Conservation (phyloP, 176 grass and related monocot genomes). For the Raddia guianensis region DNA sequence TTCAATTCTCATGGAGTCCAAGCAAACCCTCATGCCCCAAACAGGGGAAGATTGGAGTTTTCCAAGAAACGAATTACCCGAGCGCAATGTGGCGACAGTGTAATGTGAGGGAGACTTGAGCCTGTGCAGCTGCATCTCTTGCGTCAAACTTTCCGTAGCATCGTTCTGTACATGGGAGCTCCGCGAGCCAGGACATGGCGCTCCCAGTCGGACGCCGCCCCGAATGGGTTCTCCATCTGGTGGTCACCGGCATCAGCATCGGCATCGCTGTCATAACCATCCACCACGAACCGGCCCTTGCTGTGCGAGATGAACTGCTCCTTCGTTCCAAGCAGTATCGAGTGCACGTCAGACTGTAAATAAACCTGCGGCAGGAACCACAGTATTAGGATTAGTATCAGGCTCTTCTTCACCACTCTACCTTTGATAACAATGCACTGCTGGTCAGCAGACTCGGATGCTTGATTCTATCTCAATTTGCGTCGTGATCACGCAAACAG, state of each 20-base stretch:
- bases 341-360: slow-evolving; percentile 80
- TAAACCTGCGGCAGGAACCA: slow-evolving; percentile 63
- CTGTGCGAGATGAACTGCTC: slow-evolving; percentile 65
- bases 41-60: too few relatives aligned
- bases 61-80: background rate
- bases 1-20: too few relatives aligned
- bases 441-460: background rate
- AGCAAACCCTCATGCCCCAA: too few relatives aligned
- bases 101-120: background rate
- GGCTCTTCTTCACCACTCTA: background rate
- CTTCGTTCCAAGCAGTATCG: slow-evolving; percentile 64
- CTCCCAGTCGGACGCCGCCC: slow-evolving; percentile 77
- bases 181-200: slow-evolving; percentile 72
- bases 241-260: background rate
- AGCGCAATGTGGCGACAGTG: background rate
- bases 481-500: background rate
- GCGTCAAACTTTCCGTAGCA: slow-evolving; percentile 64
- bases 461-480: background rate
- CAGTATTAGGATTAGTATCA: background rate
- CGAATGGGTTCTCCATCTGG: slow-evolving; percentile 74
- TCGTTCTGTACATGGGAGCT: slow-evolving; percentile 80
- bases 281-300: slow-evolving; percentile 58
- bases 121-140: background rate
- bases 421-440: background rate
- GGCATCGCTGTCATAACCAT: slow-evolving; percentile 23